Evolutionary conservation across 306 rosid species (phyloP).

Genomic region (Corylus avellana): DNA sequence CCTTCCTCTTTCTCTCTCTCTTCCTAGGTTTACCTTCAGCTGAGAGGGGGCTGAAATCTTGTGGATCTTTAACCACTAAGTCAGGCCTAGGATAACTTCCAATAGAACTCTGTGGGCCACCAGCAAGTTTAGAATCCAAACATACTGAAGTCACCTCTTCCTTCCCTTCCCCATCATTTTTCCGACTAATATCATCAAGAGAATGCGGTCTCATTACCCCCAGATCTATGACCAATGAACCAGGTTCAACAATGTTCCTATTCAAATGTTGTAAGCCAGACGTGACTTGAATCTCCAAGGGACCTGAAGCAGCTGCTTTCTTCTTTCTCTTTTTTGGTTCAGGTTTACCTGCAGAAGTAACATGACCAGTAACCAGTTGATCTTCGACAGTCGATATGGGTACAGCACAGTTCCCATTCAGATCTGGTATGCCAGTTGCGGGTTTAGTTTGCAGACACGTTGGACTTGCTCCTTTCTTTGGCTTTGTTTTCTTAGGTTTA

Average conservation of each 20-base stretch:
- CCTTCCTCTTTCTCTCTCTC: slow-evolving; percentile 34
- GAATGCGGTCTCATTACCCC: slow-evolving; percentile 23
- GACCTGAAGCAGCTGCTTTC: slow-evolving; percentile 9
- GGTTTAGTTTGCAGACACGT: slow-evolving; percentile 28
- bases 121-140: slow-evolving; percentile 25
- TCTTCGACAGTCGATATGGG: slow-evolving; percentile 26
- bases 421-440: slow-evolving; percentile 47
- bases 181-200: slow-evolving; percentile 14
- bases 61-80: slow-evolving; percentile 12
- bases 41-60: slow-evolving; percentile 13
- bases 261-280: slow-evolving; percentile 5
- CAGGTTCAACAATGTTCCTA: slow-evolving; percentile 21
- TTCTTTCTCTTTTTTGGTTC: slow-evolving; percentile 46
- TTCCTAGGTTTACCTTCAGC: slow-evolving; percentile 5
- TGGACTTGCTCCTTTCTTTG: slow-evolving; percentile 24
- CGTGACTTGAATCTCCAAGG: slow-evolving; percentile 22
- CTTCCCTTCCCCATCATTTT: slow-evolving; percentile 17
- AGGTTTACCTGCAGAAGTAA: slow-evolving; percentile 39
- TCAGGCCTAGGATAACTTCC: slow-evolving; percentile 19
- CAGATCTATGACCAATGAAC: slow-evolving; percentile 52
- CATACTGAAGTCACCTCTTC: slow-evolving; percentile 21
- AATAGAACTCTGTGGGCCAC: slow-evolving; percentile 9
- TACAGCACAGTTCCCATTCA: slow-evolving; percentile 39
- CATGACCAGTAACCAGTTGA: slow-evolving; percentile 22
- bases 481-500: slow-evolving; percentile 35